Conservation (phyloP, 2,329 filamentous ascomycete genomes). For the Colletotrichum tropicicola region DNA sequence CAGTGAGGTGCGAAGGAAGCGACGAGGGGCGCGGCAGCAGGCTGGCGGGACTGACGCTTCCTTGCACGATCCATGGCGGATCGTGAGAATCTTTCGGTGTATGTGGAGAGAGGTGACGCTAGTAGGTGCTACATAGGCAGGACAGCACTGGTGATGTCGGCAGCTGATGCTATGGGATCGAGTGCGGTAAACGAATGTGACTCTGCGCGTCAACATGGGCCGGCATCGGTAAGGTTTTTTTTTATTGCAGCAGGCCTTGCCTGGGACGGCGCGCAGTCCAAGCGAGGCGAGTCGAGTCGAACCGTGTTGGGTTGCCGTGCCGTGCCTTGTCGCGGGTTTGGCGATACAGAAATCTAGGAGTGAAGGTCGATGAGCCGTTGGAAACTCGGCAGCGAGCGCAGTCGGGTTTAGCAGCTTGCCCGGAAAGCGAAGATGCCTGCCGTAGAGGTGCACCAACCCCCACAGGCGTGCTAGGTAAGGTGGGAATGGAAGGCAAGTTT, state of each 20-base stretch:
- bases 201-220: slow-evolving; percentile 45
- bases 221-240: slow-evolving; percentile 46
- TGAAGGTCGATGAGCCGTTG: slow-evolving; percentile 9
- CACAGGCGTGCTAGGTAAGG: too few species aligned
- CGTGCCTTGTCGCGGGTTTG: neutral
- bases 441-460: too few species aligned
- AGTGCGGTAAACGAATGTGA: slow-evolving; percentile 45
- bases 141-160: slow-evolving; percentile 35
- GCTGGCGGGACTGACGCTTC: slow-evolving; percentile 60
- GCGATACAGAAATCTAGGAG: slow-evolving; percentile 3
- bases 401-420: too few species aligned
- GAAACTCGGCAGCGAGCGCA: neutral
- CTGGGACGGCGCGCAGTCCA: slow-evolving; percentile 5
- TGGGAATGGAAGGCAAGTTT: neutral
- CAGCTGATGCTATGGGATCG: slow-evolving; percentile 51
- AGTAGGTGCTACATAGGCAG: slow-evolving; percentile 55
- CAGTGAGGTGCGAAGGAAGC: neutral
- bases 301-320: neutral
- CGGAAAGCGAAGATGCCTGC: too few species aligned
- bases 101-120: slow-evolving; percentile 37
- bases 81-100: slow-evolving; percentile 40
- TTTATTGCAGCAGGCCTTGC: slow-evolving; percentile 17
- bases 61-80: slow-evolving; percentile 71
- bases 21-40: neutral
- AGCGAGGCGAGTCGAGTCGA: neutral